Percentiles rank a stretch among this genome's conserved stretches.
Conservation (phyloP, 2,329 filamentous ascomycete genomes). For the Penicillium sp. region DNA sequence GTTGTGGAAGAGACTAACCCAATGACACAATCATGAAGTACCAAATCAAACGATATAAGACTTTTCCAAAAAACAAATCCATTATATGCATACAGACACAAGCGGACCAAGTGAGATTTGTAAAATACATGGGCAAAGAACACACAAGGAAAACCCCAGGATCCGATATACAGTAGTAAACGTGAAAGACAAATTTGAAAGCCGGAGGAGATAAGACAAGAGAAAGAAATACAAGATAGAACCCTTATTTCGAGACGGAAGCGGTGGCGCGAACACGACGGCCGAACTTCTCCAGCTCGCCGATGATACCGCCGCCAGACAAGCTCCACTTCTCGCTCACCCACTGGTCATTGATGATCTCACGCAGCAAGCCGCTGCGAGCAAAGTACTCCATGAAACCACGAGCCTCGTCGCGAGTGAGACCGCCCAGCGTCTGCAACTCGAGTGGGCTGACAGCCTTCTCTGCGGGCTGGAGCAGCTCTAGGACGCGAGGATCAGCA, state of each 20-base stretch:
- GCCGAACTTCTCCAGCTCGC: constrained; percentile 75
- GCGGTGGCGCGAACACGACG: constrained; percentile 20
- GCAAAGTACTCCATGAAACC: constrained; percentile 92
- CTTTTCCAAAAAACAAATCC: constrained; percentile 18
- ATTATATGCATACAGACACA: constrained; percentile 39
- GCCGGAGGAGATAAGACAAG: constrained; percentile 6
- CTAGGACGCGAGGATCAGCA: constrained; percentile 55
- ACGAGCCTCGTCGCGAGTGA: constrained; percentile 73
- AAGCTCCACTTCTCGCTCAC: constrained; percentile 83
- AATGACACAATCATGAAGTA: neutral
- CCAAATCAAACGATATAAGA: neutral
- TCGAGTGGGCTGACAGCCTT: constrained; percentile 39
- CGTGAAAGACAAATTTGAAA: constrained; percentile 5
- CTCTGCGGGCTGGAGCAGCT: constrained; percentile 39
- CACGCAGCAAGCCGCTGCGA: constrained; percentile 74
- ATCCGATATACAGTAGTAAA: constrained; percentile 28
- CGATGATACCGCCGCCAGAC: constrained; percentile 76
- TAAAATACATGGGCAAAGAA: constrained; percentile 35
- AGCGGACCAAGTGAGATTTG: constrained; percentile 26
- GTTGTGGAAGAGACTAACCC: neutral
- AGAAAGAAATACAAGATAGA: constrained; percentile 15
- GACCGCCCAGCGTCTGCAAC: constrained; percentile 60
- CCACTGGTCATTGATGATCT: constrained; percentile 65
- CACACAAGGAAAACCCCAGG: constrained; percentile 21
- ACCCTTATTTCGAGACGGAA: constrained; percentile 12